These are phyloP conservation scores for Cercospora berteroae DNA, from an alignment of 2,329 filamentous ascomycete species.

Conservation along the genomic window DNA sequence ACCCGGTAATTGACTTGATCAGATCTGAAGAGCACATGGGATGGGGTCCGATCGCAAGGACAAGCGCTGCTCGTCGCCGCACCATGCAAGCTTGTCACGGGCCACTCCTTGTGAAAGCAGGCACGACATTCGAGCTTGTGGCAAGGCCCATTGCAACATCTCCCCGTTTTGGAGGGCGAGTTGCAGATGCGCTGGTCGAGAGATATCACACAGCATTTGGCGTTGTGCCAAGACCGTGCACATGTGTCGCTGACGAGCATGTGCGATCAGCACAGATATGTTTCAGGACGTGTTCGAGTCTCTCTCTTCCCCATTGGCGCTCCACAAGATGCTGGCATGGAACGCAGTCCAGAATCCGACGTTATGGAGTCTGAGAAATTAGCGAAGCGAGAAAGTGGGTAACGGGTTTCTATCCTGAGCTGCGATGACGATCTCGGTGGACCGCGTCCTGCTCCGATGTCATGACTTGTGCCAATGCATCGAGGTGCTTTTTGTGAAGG, in stretches of 20 bases:
- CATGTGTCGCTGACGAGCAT: background rate
- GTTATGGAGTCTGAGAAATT: slow-evolving; percentile 40
- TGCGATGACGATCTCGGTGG: background rate
- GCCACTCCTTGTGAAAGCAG: background rate
- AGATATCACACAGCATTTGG: background rate
- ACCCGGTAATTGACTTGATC: background rate
- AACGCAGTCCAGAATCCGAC: slow-evolving; percentile 45
- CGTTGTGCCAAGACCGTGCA: background rate
- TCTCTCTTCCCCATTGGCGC: background rate
- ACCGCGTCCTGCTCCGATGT: background rate
- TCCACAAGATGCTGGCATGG: slow-evolving; percentile 32
- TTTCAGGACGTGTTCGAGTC: background rate
- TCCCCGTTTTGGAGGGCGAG: background rate
- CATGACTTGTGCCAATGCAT: background rate
- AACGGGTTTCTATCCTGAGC: background rate
- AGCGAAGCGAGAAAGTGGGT: background rate
- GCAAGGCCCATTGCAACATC: background rate
- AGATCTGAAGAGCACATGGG: background rate
- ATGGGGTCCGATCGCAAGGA: background rate
- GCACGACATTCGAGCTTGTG: background rate
- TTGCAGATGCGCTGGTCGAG: background rate
- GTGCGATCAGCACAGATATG: background rate
- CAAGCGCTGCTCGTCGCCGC: background rate
- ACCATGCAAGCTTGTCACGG: background rate
- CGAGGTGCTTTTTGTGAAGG: background rate